phyloP scores from a whole-genome alignment of 768 basidiomycete genomes.

The Trametes punicea region DNA sequence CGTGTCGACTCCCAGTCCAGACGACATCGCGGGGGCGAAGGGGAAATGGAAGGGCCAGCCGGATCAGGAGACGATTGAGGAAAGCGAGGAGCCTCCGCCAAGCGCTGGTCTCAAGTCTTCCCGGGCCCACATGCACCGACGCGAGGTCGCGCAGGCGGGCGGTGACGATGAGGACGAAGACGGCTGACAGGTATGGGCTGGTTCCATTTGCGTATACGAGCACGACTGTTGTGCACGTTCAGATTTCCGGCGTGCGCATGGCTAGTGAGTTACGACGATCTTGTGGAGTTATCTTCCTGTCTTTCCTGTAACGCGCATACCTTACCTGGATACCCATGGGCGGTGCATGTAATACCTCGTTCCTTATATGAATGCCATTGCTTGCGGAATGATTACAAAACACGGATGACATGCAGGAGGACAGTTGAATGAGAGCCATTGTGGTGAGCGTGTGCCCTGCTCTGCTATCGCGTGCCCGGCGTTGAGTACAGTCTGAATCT shows the following conservation, averaged over 20 bases:
- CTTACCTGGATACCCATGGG: constrained; percentile 17
- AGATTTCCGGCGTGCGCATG: not conserved
- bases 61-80: constrained; percentile 45
- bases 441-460: too few species aligned
- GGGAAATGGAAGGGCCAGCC: constrained; percentile 40
- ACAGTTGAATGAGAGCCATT: too few species aligned
- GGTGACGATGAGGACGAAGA: constrained; percentile 18
- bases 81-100: constrained; percentile 41
- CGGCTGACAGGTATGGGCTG: constrained; percentile 12
- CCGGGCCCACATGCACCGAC: constrained; percentile 34
- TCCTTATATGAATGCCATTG: constrained; percentile 5
- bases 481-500: constrained; percentile 8
- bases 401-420: too few species aligned
- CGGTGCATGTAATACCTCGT: constrained; percentile 17
- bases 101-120: constrained; percentile 26
- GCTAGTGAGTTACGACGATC: constrained; percentile 4
- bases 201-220: not conserved
- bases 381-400: constrained; percentile 7
- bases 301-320: constrained; percentile 18
- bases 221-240: not conserved
- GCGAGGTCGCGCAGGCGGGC: constrained; percentile 42
- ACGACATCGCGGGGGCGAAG: constrained; percentile 26
- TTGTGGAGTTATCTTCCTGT: constrained; percentile 20
- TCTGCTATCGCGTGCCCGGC: too few species aligned
- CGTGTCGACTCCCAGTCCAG: constrained; percentile 27